Evolutionary conservation across 2,329 filamentous ascomycete genomes (phyloP).

Genomic region (Zymoseptoria crescenta): DNA sequence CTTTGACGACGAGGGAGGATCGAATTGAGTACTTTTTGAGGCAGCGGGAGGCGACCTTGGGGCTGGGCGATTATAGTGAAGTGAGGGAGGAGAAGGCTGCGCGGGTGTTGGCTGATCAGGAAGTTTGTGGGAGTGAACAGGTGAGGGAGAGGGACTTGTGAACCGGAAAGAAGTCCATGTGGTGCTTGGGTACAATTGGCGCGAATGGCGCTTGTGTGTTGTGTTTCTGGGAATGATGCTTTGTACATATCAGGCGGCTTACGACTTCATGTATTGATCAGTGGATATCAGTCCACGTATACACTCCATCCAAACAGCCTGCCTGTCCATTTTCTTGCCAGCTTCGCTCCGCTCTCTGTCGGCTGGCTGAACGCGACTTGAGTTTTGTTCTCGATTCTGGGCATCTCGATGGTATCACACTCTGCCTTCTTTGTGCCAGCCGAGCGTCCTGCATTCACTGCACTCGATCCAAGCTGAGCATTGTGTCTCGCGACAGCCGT

Average conservation of each 20-base stretch:
- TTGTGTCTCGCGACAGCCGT: conserved; percentile 19
- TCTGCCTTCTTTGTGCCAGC: not conserved
- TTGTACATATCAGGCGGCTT: not conserved
- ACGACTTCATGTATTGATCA: not conserved
- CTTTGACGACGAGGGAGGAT: conserved; percentile 40
- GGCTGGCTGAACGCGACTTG: conserved; percentile 58
- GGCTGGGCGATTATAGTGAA: conserved; percentile 33
- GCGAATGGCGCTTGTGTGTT: not conserved
- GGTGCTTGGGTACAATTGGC: too few species aligned
- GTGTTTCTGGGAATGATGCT: not conserved
- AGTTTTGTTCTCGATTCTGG: conserved; percentile 47
- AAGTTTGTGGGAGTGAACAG: conserved; percentile 40
- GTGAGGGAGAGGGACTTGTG: conserved; percentile 16
- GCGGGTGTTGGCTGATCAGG: conserved; percentile 38
- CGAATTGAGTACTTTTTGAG: conserved; percentile 71
- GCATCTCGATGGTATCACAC: conserved; percentile 33
- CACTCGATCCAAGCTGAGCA: not conserved
- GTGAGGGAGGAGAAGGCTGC: conserved; percentile 40
- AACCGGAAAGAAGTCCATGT: not conserved
- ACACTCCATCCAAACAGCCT: conserved; percentile 51
- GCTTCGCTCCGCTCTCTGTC: conserved; percentile 51
- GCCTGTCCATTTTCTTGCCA: conserved; percentile 54
- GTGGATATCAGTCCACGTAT: conserved; percentile 46
- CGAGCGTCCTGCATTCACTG: not conserved
- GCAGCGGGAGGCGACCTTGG: conserved; percentile 55